Conservation (phyloP, 345 rosid genomes). For the Populus nigra region DNA sequence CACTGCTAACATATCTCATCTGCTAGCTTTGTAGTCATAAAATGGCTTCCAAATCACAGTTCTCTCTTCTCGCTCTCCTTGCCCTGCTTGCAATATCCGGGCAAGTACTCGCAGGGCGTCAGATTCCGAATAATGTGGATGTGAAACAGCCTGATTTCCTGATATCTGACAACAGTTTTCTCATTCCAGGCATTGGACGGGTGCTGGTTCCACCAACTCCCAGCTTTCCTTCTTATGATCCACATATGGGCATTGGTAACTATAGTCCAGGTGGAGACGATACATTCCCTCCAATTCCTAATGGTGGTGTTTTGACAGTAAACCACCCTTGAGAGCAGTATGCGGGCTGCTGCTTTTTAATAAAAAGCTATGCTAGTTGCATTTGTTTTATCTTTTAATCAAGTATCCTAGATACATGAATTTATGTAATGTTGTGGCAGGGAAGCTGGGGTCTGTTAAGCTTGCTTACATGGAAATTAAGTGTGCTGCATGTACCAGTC, state of each 20-base stretch:
- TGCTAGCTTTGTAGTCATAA: neutral
- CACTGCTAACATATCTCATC: neutral
- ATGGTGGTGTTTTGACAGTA: slow-evolving; percentile 50
- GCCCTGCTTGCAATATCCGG: slow-evolving; percentile 33
- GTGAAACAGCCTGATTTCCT: slow-evolving; percentile 60
- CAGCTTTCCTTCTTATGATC: slow-evolving; percentile 33
- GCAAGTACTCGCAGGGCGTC: slow-evolving; percentile 47
- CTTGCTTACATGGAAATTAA: neutral
- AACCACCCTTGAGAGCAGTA: slow-evolving; percentile 34
- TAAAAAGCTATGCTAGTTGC: slow-evolving; percentile 18
- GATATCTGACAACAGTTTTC: slow-evolving; percentile 35
- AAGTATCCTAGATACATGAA: neutral
- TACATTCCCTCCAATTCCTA: slow-evolving; percentile 60
- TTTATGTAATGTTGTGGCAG: neutral
- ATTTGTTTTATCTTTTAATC: neutral
- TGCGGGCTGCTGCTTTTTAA: neutral
- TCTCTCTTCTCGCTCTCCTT: slow-evolving; percentile 26
- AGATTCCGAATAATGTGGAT: slow-evolving; percentile 37
- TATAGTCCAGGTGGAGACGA: slow-evolving; percentile 65
- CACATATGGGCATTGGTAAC: slow-evolving; percentile 28
- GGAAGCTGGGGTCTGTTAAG: neutral
- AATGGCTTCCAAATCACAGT: slow-evolving; percentile 36
- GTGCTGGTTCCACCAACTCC: slow-evolving; percentile 47
- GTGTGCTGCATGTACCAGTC: neutral
- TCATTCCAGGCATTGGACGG: slow-evolving; percentile 67